Base-by-base conservation (phyloP, 352 stramenopile genomes). In the Phytophthora meadii region DNA sequence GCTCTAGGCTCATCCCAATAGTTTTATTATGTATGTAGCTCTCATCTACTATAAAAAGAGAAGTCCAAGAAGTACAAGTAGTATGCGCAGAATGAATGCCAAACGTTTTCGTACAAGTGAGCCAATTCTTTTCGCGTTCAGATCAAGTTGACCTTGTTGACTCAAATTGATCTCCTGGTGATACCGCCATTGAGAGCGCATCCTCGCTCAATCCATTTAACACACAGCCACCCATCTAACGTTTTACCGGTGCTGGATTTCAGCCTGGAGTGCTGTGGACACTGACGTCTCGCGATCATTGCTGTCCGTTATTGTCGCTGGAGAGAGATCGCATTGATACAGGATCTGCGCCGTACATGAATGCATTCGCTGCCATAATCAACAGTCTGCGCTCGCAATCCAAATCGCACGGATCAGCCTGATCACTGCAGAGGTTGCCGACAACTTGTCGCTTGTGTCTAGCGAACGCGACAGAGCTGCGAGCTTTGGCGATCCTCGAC, bases 31-130 rank as follows among this genome's bases (percentile, higher is more conserved):
- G 45, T 75, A 75, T 75, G 68, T 76, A 76, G 68, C 58, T 25
- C 68, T 76, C 63, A 47, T 44, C 63, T 72, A 73, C 66, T 78
- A 78, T 74, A 74, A 74, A 79, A 65, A 70, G 47, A 63, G 57
- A 68, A 50, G 48, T 50, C 42, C 30, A 30, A 22, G 45, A 49
- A 44, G 51, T 57, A 66, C 58, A 58, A 58, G 39, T 62, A 62
- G 52, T 24, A 56, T 50, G 42, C 58, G 53, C 45, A 72, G 53
- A 71, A 75, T 59, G 61, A 71, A 71, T 68, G 54, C 67, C 53
- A 37, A 53, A 55, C 52, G 52, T 65, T 56, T 57, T 51, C 27
- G 45, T 48, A 51, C 36, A 36, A 54, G 5, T 19, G 44, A 36
- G 9, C 36, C 36, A 64, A 19, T 15, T 22, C 11, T 6, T 15